phyloP scores from a whole-genome alignment of 108 stramenopile genomes.

The Pseudonitzschia pungens region DNA sequence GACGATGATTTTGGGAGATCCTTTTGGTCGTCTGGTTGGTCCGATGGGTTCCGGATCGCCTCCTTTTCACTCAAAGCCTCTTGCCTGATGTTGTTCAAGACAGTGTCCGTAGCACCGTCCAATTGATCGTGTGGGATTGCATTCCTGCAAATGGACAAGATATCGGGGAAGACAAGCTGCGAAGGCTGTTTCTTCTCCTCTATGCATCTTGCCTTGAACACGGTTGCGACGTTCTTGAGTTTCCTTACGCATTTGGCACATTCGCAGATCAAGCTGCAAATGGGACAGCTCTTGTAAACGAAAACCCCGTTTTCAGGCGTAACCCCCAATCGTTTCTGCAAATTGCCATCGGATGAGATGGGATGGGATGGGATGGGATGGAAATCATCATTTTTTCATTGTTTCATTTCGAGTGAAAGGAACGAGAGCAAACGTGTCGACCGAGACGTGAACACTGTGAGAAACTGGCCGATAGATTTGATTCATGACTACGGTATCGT shows the following conservation, averaged over 20 bases:
- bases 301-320: background rate
- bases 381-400: too few species aligned
- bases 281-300: constrained; percentile 34
- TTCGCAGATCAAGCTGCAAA: constrained; percentile 34
- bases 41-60: background rate
- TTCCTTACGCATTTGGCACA: constrained; percentile 27
- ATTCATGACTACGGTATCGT: too few species aligned
- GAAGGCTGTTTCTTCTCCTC: constrained; percentile 4
- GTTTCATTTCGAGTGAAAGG: background rate
- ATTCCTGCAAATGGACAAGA: constrained; percentile 18
- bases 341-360: background rate
- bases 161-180: constrained; percentile 15
- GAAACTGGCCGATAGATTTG: background rate
- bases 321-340: constrained; percentile 20
- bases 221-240: constrained; percentile 28
- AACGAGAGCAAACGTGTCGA: background rate
- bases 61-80: background rate
- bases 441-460: background rate
- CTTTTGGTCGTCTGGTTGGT: background rate
- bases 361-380: too few species aligned
- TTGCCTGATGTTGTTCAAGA: constrained; percentile 6
- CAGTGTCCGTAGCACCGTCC: background rate
- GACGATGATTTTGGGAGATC: background rate
- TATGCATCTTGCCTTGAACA: constrained; percentile 15
- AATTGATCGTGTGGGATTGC: background rate